Percentiles rank a stretch among this genome's conserved stretches.
Evolutionary conservation across 2,329 filamentous ascomycete genomes (phyloP).

Genomic region (Juglanconis sp.): DNA sequence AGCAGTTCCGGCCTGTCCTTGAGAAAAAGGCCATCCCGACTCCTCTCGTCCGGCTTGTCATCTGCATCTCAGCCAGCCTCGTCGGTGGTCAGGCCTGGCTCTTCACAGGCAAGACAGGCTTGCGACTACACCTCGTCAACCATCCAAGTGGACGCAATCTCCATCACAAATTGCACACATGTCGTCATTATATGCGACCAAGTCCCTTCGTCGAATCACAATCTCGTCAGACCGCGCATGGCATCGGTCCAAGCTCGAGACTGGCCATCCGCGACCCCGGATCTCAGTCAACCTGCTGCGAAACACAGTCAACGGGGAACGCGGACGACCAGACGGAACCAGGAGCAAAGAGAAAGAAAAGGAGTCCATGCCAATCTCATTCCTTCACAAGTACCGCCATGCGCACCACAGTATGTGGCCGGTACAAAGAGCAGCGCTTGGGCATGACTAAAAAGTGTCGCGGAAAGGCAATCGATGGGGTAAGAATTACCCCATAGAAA

Average conservation of each 20-base stretch:
- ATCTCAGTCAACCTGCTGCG: slow-evolving; percentile 13
- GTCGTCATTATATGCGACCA: background rate
- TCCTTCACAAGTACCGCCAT: background rate
- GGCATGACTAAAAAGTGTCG: slow-evolving; percentile 18
- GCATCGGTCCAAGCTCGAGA: background rate
- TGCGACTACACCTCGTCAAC: background rate
- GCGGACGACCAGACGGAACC: slow-evolving; percentile 1
- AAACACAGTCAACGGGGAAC: background rate
- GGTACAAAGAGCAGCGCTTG: slow-evolving; percentile 2
- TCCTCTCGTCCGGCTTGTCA: background rate
- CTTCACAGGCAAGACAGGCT: background rate
- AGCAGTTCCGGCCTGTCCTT: background rate
- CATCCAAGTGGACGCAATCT: background rate
- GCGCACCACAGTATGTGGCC: background rate
- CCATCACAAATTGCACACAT: background rate
- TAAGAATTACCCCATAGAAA: slow-evolving; percentile 29
- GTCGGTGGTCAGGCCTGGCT: background rate
- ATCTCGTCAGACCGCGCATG: background rate
- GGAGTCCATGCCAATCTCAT: background rate
- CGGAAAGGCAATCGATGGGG: slow-evolving; percentile 24
- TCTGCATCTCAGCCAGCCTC: background rate
- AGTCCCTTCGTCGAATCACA: background rate
- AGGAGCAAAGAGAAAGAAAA: background rate
- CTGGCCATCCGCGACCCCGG: background rate
- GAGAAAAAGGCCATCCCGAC: too few species aligned